A percentile compares a stretch with the other conserved stretches of the same genome.
These are phyloP conservation scores for Peronospora belbahrii DNA, from an alignment of 352 stramenopile species.

Conservation along the genomic window DNA sequence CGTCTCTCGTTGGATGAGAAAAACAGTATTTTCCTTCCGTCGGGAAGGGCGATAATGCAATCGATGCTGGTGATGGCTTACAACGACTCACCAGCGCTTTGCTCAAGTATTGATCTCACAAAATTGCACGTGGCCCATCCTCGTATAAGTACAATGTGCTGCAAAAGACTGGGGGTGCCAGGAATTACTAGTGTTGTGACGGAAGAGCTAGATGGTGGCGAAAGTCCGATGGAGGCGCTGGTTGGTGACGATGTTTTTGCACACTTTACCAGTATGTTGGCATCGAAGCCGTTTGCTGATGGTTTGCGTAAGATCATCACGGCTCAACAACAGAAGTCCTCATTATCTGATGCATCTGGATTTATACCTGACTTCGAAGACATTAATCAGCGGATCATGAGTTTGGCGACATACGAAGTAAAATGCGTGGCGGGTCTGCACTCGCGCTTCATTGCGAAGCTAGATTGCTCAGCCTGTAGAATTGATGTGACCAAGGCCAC, in stretches of 20 bases:
- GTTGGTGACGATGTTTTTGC: conserved; percentile 31
- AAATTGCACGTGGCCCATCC: conserved; percentile 62
- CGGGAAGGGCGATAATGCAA: conserved; percentile 45
- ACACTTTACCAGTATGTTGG: conserved; percentile 45
- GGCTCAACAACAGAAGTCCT: conserved; percentile 49
- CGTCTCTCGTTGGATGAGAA: conserved; percentile 32
- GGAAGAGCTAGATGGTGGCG: conserved; percentile 41
- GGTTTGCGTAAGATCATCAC: conserved; percentile 63
- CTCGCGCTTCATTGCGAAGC: conserved; percentile 56
- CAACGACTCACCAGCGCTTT: conserved; percentile 66
- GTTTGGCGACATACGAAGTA: conserved; percentile 38
- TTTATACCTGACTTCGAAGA: conserved; percentile 54
- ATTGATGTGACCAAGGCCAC: conserved; percentile 61
- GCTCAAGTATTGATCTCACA: conserved; percentile 46
- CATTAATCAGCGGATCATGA: conserved; percentile 51
- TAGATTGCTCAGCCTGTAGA: conserved; percentile 36
- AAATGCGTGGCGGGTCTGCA: conserved; percentile 40
- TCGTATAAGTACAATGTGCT: conserved; percentile 43
- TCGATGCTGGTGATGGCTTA: conserved; percentile 53
- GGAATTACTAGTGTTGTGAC: conserved; percentile 53
- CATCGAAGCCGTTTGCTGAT: conserved; percentile 45
- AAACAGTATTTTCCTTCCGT: conserved; percentile 48
- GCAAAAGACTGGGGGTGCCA: conserved; percentile 46
- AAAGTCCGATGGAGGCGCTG: conserved; percentile 11
- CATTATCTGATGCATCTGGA: conserved; percentile 34